Evolutionary conservation across 768 basidiomycete genomes (phyloP).

Genomic region (Lactarius vividus): DNA sequence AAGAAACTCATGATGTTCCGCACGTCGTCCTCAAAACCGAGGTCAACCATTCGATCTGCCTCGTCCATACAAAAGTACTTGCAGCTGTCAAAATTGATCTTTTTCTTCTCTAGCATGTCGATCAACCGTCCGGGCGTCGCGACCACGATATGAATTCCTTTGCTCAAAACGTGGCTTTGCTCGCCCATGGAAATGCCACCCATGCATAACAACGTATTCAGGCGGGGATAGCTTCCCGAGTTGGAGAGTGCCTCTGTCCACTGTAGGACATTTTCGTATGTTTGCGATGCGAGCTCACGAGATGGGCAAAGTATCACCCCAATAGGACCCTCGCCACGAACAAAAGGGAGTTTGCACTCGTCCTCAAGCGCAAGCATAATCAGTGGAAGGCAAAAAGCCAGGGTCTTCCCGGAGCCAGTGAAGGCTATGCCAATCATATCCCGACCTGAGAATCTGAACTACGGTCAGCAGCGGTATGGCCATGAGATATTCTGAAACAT

Average conservation of each 20-base stretch:
- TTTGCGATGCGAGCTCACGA: constrained; percentile 94
- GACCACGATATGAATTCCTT: constrained; percentile 93
- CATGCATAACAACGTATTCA: constrained; percentile 90
- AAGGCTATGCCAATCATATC: constrained; percentile 99
- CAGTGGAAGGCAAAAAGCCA: constrained; percentile 96
- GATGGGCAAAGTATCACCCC: constrained; percentile 96
- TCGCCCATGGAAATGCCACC: constrained; percentile 98
- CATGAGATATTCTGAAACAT: constrained; percentile 35
- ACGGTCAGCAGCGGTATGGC: constrained; percentile 18
- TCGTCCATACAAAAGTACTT: constrained; percentile 99
- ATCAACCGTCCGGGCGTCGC: constrained; percentile 96
- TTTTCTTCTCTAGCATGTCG: constrained; percentile 96
- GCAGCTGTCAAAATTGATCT: constrained; percentile 90
- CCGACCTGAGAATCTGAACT: constrained; percentile 79
- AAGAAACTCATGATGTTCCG: constrained; percentile 99
- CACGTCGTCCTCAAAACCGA: constrained; percentile 98
- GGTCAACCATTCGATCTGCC: constrained; percentile 98
- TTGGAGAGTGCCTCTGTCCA: constrained; percentile 85
- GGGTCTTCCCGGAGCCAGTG: constrained; percentile 97
- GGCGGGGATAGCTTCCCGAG: constrained; percentile 75
- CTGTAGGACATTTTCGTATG: constrained; percentile 87
- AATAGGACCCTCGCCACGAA: constrained; percentile 95
- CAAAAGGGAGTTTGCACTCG: constrained; percentile 84
- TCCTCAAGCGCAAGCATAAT: constrained; percentile 97
- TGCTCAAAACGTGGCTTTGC: constrained; percentile 87